phyloP scores from a whole-genome alignment of 2,329 filamentous ascomycete genomes.

The Ceratocystis destructans region DNA sequence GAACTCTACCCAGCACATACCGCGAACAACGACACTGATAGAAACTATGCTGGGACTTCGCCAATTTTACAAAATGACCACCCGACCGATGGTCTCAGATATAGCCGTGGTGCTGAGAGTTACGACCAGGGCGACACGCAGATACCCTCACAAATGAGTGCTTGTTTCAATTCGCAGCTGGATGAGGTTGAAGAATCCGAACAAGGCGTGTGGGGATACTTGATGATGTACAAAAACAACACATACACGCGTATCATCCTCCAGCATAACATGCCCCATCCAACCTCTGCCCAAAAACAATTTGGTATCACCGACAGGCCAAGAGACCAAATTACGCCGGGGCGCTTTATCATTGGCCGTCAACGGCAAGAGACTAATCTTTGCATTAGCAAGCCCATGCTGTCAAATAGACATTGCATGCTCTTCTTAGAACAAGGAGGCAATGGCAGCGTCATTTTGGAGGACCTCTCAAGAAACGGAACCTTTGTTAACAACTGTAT shows the following conservation, averaged over 20 bases:
- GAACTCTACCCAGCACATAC: background rate
- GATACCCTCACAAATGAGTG: constrained; percentile 9
- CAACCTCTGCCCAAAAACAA: constrained; percentile 23
- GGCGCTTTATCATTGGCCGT: constrained; percentile 16
- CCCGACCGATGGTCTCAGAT: background rate
- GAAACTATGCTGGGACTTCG: constrained; percentile 5
- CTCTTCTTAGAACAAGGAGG: constrained; percentile 50
- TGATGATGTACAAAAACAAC: constrained; percentile 65
- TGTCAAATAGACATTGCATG: constrained; percentile 66
- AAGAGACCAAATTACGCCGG: constrained; percentile 25
- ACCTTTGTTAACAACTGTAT: constrained; percentile 91
- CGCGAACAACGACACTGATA: background rate
- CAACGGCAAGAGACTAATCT: constrained; percentile 38
- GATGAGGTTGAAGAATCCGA: constrained; percentile 72
- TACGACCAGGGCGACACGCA: constrained; percentile 15
- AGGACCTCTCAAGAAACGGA: constrained; percentile 90
- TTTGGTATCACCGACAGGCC: constrained; percentile 29
- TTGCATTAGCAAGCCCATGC: constrained; percentile 49
- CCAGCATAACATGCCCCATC: constrained; percentile 53
- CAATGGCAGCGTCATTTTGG: constrained; percentile 52
- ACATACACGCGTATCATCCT: constrained; percentile 56
- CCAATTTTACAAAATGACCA: background rate
- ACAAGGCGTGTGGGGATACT: constrained; percentile 90
- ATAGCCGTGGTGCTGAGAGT: background rate
- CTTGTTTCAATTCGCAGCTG: constrained; percentile 30